Percentiles rank a stretch among this genome's conserved stretches.
phyloP scores from a whole-genome alignment of 2,329 filamentous ascomycete species.

The Albifimbria verrucaria region DNA sequence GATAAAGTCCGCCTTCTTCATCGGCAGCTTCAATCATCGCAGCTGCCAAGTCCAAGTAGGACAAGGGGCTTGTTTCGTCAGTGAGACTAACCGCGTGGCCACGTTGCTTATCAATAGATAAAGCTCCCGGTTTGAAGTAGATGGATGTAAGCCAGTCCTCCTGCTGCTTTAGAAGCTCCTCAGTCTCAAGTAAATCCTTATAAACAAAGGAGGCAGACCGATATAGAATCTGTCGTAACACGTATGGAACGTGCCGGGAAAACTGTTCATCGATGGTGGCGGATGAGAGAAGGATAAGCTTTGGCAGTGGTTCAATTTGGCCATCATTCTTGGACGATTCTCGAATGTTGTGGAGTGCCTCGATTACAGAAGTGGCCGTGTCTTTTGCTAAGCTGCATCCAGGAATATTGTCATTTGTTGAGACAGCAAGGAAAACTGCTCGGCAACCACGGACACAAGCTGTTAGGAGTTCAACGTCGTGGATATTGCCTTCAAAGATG shows the following conservation, averaged over 20 bases:
- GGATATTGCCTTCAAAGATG: slow-evolving; percentile 39
- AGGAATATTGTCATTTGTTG: slow-evolving; percentile 42
- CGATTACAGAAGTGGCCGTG: background rate
- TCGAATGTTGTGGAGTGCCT: background rate
- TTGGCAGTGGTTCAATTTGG: no score
- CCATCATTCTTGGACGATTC: background rate
- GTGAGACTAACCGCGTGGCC: slow-evolving; percentile 38
- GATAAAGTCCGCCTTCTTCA: slow-evolving; percentile 22
- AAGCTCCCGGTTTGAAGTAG: slow-evolving; percentile 37
- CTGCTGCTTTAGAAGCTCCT: slow-evolving; percentile 33
- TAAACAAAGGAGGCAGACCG: background rate
- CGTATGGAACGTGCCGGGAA: background rate
- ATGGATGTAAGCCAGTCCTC: slow-evolving; percentile 32
- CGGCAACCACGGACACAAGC: slow-evolving; percentile 29
- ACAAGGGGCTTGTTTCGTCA: slow-evolving; percentile 33
- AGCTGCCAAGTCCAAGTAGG: slow-evolving; percentile 19
- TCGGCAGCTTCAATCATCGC: slow-evolving; percentile 46
- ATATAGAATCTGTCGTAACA: background rate
- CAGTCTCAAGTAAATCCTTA: slow-evolving; percentile 25
- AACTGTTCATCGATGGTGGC: background rate
- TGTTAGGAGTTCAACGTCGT: slow-evolving; percentile 33
- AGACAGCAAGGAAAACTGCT: slow-evolving; percentile 37
- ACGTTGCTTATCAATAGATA: slow-evolving; percentile 15
- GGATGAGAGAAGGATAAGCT: background rate
- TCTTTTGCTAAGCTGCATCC: slow-evolving; percentile 17